Evolutionary conservation across 306 rosid genomes (phyloP), one percentile per base, ranked within the genome.

Genomic region (Cucumis melo): DNA sequence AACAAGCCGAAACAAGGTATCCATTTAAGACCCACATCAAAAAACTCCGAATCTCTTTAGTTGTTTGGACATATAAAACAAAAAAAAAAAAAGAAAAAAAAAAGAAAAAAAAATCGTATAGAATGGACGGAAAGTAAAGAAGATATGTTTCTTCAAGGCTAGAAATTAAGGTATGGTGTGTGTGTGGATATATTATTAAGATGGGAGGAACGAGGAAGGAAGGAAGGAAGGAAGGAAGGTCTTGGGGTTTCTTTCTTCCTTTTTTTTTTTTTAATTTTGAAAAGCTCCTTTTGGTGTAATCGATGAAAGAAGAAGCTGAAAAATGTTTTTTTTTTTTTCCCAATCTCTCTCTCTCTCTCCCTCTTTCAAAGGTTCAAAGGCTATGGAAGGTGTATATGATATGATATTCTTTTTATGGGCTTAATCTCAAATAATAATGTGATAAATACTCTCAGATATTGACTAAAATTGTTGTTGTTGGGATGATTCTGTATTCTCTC

Each of bases 1-100:
- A 38, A 89, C 93, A 6, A 92, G 81, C 78, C 96, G 91, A 85
- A 92, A 94, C 91, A 94, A 92, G 74, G 99, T 90, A 89, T 94
- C 99, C 99, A 94, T 94, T 87, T 87, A 90, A 82, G 50, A 77
- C 62, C 80, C 73, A 77, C 80, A 77, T 64, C 62, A 63, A 77
- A 56, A 41, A 29, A 77, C 78, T 75, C 8, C 20, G 41, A 54
- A 38, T 41, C 78, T 75, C 54, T 42, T 58, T 56, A 24, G 36
- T 57, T 19, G 56, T 55, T 75, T 58, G 54, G 65, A 57, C 54
- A 51, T 51, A 51, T 51, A 51, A 7, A 51, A 51, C n/a, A 51
- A 48, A 0, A 42, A 44, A 32, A 2, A 32, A 32, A 32, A 32
- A 1, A 27, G 3, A 32, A 32, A 32, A 32, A 32, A 32, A 32